These are phyloP conservation scores for Trichoderma arundinaceum DNA, from an alignment of 2,329 filamentous ascomycete genomes.

Conservation along the genomic window DNA sequence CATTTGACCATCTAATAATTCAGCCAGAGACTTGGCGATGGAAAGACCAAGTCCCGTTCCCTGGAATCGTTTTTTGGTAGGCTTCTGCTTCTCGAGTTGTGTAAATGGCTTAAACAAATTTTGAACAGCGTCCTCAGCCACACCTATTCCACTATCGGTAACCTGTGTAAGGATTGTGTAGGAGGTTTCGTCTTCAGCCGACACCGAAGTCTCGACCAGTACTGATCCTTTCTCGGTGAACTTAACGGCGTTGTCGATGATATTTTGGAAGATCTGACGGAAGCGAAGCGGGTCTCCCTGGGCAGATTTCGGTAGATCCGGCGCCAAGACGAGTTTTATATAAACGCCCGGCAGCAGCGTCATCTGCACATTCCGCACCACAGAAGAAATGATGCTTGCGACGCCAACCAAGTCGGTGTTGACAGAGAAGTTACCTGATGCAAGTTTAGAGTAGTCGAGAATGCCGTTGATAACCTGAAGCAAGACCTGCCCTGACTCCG, in stretches of 20 bases:
- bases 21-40: constrained; percentile 61
- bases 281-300: constrained; percentile 65
- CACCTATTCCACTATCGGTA: constrained; percentile 60
- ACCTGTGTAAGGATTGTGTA: constrained; percentile 59
- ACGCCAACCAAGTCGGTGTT: constrained; percentile 59
- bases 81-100: constrained; percentile 60
- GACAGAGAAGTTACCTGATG: constrained; percentile 64
- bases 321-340: constrained; percentile 51
- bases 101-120: constrained; percentile 62
- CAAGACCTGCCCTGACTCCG: constrained; percentile 63
- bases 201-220: constrained; percentile 49
- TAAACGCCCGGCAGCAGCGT: constrained; percentile 53
- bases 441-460: constrained; percentile 69
- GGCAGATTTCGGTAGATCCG: constrained; percentile 55
- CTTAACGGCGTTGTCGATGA: constrained; percentile 65
- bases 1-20: constrained; percentile 60
- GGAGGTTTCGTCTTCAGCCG: constrained; percentile 48
- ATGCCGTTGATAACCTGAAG: constrained; percentile 69
- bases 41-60: constrained; percentile 63
- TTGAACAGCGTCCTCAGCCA: constrained; percentile 51
- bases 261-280: constrained; percentile 66
- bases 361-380: constrained; percentile 56
- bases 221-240: constrained; percentile 64
- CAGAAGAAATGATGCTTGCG: constrained; percentile 51
- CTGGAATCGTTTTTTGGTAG: constrained; percentile 58